Base-by-base conservation (phyloP, 2,329 filamentous ascomycete genomes). In the Orbilia blumenaviensis region DNA sequence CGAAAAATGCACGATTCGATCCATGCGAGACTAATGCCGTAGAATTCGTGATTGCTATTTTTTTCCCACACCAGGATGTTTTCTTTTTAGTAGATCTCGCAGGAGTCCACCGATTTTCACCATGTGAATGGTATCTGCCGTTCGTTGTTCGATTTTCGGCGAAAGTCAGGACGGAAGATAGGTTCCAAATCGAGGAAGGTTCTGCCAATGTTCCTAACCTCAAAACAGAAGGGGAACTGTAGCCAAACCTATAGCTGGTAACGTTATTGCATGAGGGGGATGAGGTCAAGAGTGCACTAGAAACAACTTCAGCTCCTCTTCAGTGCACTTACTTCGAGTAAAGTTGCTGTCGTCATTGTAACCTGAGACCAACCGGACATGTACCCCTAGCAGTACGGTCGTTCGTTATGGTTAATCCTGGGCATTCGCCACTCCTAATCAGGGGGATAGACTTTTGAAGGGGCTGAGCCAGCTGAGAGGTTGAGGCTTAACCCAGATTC, bases 401-500 rank as follows among this genome's bases (percentile, higher is more conserved):
- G 36, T 34, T 50, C 36, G 18, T 8, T 36, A 56, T 38, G 72
- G 34, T 29, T 21, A 18, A 44, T 75, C 63, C 56, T 32, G 14
- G 56, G 41, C 23, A 66, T 76, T 69, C 72, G 72, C 72, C 72
- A 76, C 72, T 66, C 46, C 64, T 41, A 52, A 41, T 54, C 29
- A 63, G 32, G 58, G 41, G 56, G 16, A 46, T n/a, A n/a, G n/a
- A n/a, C n/a, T n/a, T n/a, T n/a, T n/a, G n/a, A 66, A 41, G 72
- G 64, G 72, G 72, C 72, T 76, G 72, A 62, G 42, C 72, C 72
- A 76, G 72, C 72, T 76, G 72, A 76, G 62, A 52, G 42, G 72
- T 66, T 76, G 72, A 76, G 72, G 72, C 72, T 69, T 68, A 48
- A 69, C 44, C 64, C 46, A 68, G 64, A 64, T 69, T 64, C 64